phyloP scores from a whole-genome alignment of 2,329 filamentous ascomycete genomes.

The Paracamarosporium sp. region DNA sequence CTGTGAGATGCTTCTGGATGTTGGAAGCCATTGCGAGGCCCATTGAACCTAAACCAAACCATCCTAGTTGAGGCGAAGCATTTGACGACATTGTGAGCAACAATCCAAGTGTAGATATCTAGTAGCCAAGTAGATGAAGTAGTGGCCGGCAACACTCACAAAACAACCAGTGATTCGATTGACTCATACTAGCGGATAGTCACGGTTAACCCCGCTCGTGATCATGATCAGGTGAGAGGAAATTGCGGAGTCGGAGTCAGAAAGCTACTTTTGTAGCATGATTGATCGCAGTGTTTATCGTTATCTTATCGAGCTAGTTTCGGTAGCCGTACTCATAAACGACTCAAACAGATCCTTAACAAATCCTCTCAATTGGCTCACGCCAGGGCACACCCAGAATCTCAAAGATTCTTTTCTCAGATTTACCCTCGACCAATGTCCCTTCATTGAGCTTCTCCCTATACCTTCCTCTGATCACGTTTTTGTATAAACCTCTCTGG shows the following conservation, averaged over 20 bases:
- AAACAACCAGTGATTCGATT: slow-evolving; percentile 43
- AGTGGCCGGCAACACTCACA: too few species aligned
- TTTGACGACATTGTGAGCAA: slow-evolving; percentile 13
- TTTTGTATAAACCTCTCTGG: slow-evolving; percentile 77
- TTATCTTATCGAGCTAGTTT: too few species aligned
- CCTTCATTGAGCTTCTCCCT: slow-evolving; percentile 71
- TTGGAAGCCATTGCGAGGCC: slow-evolving; percentile 59
- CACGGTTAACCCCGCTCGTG: background rate
- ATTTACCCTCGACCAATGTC: slow-evolving; percentile 72
- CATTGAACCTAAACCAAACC: slow-evolving; percentile 59
- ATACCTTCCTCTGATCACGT: slow-evolving; percentile 67
- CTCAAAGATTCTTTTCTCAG: slow-evolving; percentile 83
- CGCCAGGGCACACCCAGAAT: slow-evolving; percentile 84
- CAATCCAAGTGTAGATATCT: background rate
- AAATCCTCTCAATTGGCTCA: slow-evolving; percentile 52
- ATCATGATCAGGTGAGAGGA: background rate
- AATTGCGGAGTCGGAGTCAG: background rate
- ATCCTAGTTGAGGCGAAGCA: slow-evolving; percentile 18
- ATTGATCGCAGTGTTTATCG: too few species aligned
- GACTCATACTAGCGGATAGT: background rate
- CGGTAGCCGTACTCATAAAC: background rate
- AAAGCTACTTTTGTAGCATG: background rate
- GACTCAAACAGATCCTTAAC: slow-evolving; percentile 15
- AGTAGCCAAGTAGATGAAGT: background rate
- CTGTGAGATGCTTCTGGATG: slow-evolving; percentile 52